Base-by-base conservation (phyloP, 306 rosid species). In the Cotoneaster glaucophyllus region DNA sequence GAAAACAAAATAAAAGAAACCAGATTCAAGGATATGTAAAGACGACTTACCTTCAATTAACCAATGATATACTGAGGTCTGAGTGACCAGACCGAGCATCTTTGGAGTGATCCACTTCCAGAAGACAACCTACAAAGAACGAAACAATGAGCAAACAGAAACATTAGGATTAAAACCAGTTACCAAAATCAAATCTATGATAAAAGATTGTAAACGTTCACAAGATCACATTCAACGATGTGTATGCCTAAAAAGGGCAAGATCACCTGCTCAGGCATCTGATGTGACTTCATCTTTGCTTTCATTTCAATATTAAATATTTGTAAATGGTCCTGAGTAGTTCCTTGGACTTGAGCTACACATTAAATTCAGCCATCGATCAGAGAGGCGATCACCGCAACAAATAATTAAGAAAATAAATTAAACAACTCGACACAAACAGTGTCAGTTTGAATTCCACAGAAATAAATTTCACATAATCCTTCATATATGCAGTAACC, bases 271-370 rank as follows among this genome's bases (percentile, higher is more conserved):
- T 89, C 91, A 19, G 82, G 86, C 97, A 91, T 91, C 81, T 91
- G 97, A 89, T 91, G 75, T 15, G 97, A 86, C 82, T 91, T 87
- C 48, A 89, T 85, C 90, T 89, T 91, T 3, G 85, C 74, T 79
- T 91, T 91, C 64, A 84, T 29, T 70, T 91, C 97, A 77, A 91
- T 89, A 61, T 91, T 91, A 61, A 91, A 89, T 52, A 91, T 87
- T 81, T 91, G 97, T 73, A 91, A 86, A 82, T 91, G 97, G 82
- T 91, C 97, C 89, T 91, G 94, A 67, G 88, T 86, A 59, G 89
- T 82, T 14, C 97, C 97, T 8, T 87, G 91, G 81, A 87, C 89
- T 87, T 84, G 94, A 83, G 97, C 97, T 91, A 75, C 78, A 87
- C 6, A 74, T 15, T 32, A 39, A 65, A 74, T 61, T 19, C 29